phyloP scores from a whole-genome alignment of 371 early-diverging fungal genomes.

The Homolaphlyctis polyrhiza region DNA sequence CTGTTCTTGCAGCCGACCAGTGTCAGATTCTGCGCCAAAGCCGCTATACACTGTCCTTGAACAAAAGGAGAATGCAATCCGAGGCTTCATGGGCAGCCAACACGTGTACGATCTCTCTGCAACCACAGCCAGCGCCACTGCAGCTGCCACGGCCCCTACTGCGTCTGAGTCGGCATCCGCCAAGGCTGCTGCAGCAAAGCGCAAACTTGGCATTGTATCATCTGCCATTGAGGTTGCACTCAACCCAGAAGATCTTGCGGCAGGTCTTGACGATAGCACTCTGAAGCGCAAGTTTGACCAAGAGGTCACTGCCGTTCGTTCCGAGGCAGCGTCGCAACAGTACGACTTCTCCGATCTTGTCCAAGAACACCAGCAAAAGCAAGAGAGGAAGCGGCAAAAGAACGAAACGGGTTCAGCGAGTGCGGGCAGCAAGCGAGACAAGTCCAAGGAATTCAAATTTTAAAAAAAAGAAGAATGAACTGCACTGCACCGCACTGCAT shows the following conservation, averaged over 20 bases:
- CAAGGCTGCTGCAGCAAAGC: constrained; percentile 13
- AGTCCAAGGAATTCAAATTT: constrained; percentile 69
- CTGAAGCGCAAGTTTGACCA: constrained; percentile 33
- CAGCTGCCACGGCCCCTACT: neutral
- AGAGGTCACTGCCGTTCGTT: constrained; percentile 14
- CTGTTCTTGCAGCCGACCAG: neutral
- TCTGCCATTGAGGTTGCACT: constrained; percentile 34
- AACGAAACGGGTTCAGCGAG: constrained; percentile 62
- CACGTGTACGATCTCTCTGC: constrained; percentile 78
- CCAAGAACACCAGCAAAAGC: constrained; percentile 72
- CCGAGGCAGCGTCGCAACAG: constrained; percentile 10
- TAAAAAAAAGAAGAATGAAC: too few relatives aligned
- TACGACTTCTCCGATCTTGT: constrained; percentile 86
- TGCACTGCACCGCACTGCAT: too few relatives aligned
- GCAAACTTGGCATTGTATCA: constrained; percentile 17
- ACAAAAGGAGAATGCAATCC: constrained; percentile 65
- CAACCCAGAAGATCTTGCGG: constrained; percentile 46
- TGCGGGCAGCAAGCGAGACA: constrained; percentile 68
- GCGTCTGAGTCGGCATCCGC: constrained; percentile 2
- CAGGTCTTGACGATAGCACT: constrained; percentile 34
- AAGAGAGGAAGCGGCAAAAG: constrained; percentile 63
- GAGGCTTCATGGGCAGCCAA: constrained; percentile 92
- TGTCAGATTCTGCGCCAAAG: too few relatives aligned
- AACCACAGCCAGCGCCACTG: neutral
- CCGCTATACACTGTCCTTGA: constrained; percentile 86